Percentiles rank a stretch among this genome's conserved stretches.
Evolutionary conservation across 2,329 filamentous ascomycete species (phyloP).

Genomic region (Aspergillus neoniger): DNA sequence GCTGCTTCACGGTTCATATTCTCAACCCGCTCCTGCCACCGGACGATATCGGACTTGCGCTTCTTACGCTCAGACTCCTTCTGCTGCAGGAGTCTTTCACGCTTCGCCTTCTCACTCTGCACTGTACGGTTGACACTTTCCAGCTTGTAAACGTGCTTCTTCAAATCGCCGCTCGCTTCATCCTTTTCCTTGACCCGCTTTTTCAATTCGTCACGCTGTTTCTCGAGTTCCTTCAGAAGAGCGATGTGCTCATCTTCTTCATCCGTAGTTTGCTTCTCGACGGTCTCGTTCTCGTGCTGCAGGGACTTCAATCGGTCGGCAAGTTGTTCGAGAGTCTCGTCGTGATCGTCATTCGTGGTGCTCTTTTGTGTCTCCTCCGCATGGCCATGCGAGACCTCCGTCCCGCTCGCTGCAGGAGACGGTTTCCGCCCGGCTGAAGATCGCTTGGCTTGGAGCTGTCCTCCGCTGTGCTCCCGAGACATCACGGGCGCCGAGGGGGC

Average conservation of each 20-base stretch:
- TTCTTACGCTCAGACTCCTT: slow-evolving; percentile 64
- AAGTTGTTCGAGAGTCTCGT: slow-evolving; percentile 72
- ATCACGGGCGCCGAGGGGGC: slow-evolving; percentile 63
- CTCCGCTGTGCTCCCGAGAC: slow-evolving; percentile 65
- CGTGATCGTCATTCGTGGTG: slow-evolving; percentile 54
- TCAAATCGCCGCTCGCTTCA: slow-evolving; percentile 80
- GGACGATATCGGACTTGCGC: slow-evolving; percentile 59
- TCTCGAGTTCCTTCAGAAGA: slow-evolving; percentile 67
- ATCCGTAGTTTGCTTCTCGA: slow-evolving; percentile 64
- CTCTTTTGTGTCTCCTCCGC: slow-evolving; percentile 42
- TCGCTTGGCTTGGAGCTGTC: slow-evolving; percentile 58
- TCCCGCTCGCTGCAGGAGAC: slow-evolving; percentile 65
- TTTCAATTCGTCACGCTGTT: slow-evolving; percentile 77
- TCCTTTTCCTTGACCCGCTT: slow-evolving; percentile 85
- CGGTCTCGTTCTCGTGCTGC: slow-evolving; percentile 79
- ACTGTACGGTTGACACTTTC: slow-evolving; percentile 80
- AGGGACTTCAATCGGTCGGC: slow-evolving; percentile 79
- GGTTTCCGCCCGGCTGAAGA: slow-evolving; percentile 72
- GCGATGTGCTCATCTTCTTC: slow-evolving; percentile 71
- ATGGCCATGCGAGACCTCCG: slow-evolving; percentile 43
- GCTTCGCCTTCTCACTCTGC: slow-evolving; percentile 75
- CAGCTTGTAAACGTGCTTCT: slow-evolving; percentile 74
- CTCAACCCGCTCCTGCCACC: slow-evolving; percentile 58
- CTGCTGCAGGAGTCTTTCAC: slow-evolving; percentile 65
- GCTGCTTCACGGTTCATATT: slow-evolving; percentile 55